These are phyloP conservation scores for Tetradesmus obliquus DNA, from an alignment of 139 green algal species.

Conservation along the genomic window DNA sequence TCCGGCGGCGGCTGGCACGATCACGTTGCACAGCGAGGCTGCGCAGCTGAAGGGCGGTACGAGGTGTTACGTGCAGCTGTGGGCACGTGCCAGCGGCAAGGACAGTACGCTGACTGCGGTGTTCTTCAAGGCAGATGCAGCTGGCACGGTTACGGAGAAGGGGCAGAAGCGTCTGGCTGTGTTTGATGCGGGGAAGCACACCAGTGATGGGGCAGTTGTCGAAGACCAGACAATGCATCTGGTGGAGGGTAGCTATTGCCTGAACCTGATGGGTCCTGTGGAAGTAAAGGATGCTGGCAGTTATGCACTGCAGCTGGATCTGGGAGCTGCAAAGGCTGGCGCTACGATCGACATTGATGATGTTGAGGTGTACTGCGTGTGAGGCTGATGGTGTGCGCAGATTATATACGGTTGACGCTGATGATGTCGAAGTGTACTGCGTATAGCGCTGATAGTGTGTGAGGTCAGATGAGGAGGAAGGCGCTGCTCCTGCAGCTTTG, in stretches of 20 bases:
- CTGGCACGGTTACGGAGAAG: not conserved
- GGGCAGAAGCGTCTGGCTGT: not conserved
- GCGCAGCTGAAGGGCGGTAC: not conserved
- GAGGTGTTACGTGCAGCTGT: not conserved
- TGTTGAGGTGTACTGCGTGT: conserved; percentile 31
- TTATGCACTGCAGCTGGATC: not conserved
- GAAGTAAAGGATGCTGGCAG: not conserved
- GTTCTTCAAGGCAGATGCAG: not conserved
- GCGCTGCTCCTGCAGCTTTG: too few species aligned
- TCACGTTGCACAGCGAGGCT: not conserved
- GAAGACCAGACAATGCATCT: not conserved
- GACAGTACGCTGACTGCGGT: not conserved
- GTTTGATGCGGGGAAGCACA: not conserved
- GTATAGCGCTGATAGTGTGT: too few species aligned
- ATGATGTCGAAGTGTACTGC: too few species aligned
- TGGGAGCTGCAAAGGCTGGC: not conserved
- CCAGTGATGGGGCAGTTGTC: not conserved
- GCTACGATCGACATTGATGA: conserved; percentile 21
- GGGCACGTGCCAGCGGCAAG: not conserved
- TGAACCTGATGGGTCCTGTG: not conserved
- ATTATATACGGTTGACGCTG: too few species aligned
- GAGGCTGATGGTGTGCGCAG: not conserved
- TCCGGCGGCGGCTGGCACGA: not conserved
- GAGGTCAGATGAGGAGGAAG: too few species aligned
- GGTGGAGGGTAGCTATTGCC: not conserved